phyloP scores from a whole-genome alignment of 2,329 filamentous ascomycete genomes.

The Gaeumannomyces tritici region DNA sequence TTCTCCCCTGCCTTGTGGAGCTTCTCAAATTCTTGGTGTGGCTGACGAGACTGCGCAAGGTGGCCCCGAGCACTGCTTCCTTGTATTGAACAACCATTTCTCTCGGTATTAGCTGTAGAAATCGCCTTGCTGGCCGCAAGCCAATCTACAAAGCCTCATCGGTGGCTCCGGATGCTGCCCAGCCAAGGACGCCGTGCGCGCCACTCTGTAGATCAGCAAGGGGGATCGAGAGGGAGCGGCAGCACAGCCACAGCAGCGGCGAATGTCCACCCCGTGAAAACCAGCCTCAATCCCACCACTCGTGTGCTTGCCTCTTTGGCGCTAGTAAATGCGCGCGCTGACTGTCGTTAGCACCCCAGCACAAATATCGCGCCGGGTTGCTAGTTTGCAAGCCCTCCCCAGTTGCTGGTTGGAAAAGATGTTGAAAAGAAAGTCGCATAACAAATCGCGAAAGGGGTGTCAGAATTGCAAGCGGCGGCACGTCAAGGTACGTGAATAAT shows the following conservation, averaged over 20 bases:
- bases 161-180: neutral
- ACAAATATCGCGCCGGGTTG: neutral
- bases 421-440: slow-evolving; percentile 19
- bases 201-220: neutral
- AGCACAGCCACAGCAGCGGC: neutral
- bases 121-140: too few relatives aligned
- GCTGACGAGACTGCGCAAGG: too few relatives aligned
- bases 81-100: too few relatives aligned
- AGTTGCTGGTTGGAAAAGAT: neutral
- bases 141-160: neutral
- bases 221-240: too few relatives aligned
- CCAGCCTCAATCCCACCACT: neutral
- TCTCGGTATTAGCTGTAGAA: too few relatives aligned
- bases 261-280: neutral
- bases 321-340: neutral
- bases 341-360: neutral
- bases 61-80: too few relatives aligned
- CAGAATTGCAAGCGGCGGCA: slow-evolving; percentile 23
- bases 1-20: too few relatives aligned
- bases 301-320: neutral
- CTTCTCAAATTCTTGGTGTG: too few relatives aligned
- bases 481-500: slow-evolving; percentile 16
- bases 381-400: neutral
- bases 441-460: slow-evolving; percentile 22
- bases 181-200: neutral